phyloP scores from a whole-genome alignment of 305 asterid genomes.

The Plantago lanceolata region DNA sequence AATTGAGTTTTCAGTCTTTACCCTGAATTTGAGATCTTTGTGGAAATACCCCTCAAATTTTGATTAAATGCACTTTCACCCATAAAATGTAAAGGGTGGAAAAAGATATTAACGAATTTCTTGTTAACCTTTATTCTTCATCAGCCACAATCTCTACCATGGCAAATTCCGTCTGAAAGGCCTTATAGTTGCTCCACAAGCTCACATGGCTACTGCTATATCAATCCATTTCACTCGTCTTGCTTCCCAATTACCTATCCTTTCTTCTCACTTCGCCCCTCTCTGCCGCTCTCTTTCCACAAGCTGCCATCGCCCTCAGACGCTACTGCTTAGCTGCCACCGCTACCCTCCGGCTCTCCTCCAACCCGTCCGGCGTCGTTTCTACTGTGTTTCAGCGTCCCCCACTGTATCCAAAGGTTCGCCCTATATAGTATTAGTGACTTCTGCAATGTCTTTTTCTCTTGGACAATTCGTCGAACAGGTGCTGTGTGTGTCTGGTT shows the following conservation, averaged over 20 bases:
- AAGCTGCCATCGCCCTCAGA: conserved; percentile 17
- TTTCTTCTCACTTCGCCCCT: conserved; percentile 28
- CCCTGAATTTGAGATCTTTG: too few species aligned
- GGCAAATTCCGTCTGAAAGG: conserved; percentile 3
- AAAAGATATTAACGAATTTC: conserved; percentile 32
- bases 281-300: conserved; percentile 21
- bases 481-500: background rate
- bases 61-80: too few species aligned
- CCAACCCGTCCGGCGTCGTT: conserved; percentile 26
- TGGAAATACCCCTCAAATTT: too few species aligned
- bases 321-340: conserved; percentile 22
- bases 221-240: conserved; percentile 36
- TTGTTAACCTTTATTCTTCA: conserved; percentile 3
- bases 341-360: conserved; percentile 24
- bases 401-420: conserved; percentile 36
- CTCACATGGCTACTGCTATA: conserved; percentile 34
- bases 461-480: conserved; percentile 28
- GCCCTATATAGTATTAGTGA: background rate
- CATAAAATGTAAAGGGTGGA: conserved; percentile 10
- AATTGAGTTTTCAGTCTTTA: too few species aligned
- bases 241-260: conserved; percentile 30
- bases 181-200: too few species aligned
- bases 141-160: background rate
- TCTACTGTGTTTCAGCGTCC: conserved; percentile 34
- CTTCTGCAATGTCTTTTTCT: conserved; percentile 1